Evolutionary conservation across 257 asterid species (phyloP).

Genomic region (Petrea volubilis): DNA sequence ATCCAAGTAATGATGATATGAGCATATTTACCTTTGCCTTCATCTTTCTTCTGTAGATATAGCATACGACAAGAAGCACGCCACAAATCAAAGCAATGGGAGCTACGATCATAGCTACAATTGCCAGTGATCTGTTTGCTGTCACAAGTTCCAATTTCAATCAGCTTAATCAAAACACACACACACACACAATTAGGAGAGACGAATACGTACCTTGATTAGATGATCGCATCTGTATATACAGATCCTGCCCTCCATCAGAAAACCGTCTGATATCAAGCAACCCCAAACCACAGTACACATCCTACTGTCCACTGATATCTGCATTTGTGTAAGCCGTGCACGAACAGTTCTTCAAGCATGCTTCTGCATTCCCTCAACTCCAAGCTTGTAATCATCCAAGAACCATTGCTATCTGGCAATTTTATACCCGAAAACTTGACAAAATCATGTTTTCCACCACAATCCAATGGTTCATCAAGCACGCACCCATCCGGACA

Average conservation of each 20-base stretch:
- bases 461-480: conserved; percentile 26
- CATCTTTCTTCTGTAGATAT: conserved; percentile 18
- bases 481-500: conserved; percentile 31
- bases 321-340: conserved; percentile 38
- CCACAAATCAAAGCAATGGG: conserved; percentile 11
- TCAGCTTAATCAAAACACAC: not conserved
- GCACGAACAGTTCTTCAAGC: conserved; percentile 38
- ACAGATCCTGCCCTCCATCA: not conserved
- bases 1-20: not conserved
- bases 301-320: conserved; percentile 30
- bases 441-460: conserved; percentile 22
- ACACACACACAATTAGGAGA: too few relatives aligned
- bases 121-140: conserved; percentile 17
- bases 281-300: conserved; percentile 31
- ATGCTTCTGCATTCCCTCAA: conserved; percentile 25
- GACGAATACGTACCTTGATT: not conserved
- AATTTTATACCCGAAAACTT: conserved; percentile 29
- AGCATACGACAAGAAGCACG: conserved; percentile 18
- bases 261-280: not conserved
- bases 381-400: conserved; percentile 24
- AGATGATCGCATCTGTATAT: not conserved
- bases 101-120: conserved; percentile 8
- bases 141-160: not conserved
- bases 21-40: conserved; percentile 7
- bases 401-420: conserved; percentile 25